Base-by-base conservation (phyloP, 768 basidiomycete genomes). In the Mycena indigotica region DNA sequence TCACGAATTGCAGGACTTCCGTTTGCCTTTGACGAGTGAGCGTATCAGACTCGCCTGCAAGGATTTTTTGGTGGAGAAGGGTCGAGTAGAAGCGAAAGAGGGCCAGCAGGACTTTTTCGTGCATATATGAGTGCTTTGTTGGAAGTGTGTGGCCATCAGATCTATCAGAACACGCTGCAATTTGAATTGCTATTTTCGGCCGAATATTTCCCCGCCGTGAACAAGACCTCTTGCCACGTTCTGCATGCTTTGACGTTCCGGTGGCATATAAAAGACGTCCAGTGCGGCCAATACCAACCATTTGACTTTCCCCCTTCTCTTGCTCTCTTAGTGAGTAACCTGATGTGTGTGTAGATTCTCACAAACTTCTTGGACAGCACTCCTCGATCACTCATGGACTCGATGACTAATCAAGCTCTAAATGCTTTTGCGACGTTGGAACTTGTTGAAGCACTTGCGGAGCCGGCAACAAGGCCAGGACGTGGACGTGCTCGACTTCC, bases 1-100 rank as follows among this genome's bases (percentile, higher is more conserved):
- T 29, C 44, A 35, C 16, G 63, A 64, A 35, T 10, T 64, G 39
- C 63, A 64, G 39, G 63, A 64, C 38, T 64, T 64, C 46, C 50
- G 54, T 21, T 32, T 64, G 35, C 63, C 63, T 2, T 38, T 64
- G 5, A 61, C 63, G n/a, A 61, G 63, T 23, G 63, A 64, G 25
- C 53, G 60, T 5, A 64, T 64, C 50, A 54, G 63, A 32, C 15
- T 64, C 19, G 63, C 63, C 1, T 60, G 56, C 25, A 56, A 51
- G 8, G 63, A 64, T 53, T 64, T 64, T 28, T 48, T 64, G 54
- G 53, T 35, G 6, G 16, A 29, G 15, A 57, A 61, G 30, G 63
- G 63, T 5, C 48, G 49, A 24, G 60, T 64, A 2, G 53, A 55
- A 51, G 39, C 55, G 4, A 61, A 58, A 30, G 52, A 57, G 38